phyloP scores from a whole-genome alignment of 495 filamentous ascomycete genomes.

The Oleoguttula mirabilis region DNA sequence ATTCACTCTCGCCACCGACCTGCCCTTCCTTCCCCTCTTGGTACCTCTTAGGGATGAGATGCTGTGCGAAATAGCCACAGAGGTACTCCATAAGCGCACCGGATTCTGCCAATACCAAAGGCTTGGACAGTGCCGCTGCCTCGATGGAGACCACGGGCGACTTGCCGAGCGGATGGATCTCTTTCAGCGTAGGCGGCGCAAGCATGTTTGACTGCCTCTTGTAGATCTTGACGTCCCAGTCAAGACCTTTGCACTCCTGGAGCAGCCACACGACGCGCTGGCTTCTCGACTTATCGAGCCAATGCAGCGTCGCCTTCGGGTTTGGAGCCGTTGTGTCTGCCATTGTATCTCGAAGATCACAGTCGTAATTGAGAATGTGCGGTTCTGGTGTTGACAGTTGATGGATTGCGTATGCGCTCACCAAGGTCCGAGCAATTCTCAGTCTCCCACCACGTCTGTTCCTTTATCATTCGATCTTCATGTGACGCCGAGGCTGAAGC shows the following conservation, averaged over 20 bases:
- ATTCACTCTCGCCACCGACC: constrained; percentile 58
- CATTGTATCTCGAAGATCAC: no score
- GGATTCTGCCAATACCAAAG: constrained; percentile 66
- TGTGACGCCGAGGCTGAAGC: no score
- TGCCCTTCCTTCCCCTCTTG: constrained; percentile 41
- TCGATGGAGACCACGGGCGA: constrained; percentile 60
- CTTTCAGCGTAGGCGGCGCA: constrained; percentile 59
- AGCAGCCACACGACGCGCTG: constrained; percentile 85
- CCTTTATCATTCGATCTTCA: no score
- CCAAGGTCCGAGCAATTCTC: no score
- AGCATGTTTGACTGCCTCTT: constrained; percentile 47
- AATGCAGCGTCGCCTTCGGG: no score
- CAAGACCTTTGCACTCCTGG: constrained; percentile 54
- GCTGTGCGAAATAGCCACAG: constrained; percentile 54
- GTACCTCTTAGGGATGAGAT: constrained; percentile 54
- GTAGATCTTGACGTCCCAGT: constrained; percentile 67
- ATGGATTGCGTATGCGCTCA: no score
- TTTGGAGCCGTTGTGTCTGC: no score
- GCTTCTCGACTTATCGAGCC: constrained; percentile 67
- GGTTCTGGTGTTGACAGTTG: no score
- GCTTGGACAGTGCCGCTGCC: constrained; percentile 27
- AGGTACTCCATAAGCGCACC: constrained; percentile 72
- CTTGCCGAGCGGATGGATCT: constrained; percentile 78
- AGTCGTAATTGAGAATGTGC: no score
- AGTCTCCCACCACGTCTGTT: no score